Conservation (phyloP, 208 protist genomes). For the Kentomonas sorsogonicus region DNA sequence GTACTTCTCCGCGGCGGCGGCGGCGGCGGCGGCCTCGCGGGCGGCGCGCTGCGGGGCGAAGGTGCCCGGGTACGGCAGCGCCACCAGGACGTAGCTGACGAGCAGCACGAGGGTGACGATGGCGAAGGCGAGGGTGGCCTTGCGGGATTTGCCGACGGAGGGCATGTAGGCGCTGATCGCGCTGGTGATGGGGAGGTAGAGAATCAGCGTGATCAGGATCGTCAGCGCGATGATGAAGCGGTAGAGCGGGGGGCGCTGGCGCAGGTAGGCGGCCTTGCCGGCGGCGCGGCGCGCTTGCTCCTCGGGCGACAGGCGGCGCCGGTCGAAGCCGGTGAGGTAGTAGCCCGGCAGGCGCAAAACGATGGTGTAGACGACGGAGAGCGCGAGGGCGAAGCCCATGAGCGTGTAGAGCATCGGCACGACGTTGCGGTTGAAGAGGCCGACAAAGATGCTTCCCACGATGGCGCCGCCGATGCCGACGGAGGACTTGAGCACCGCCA, state of each 20-base stretch:
- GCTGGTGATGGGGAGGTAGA: slow-evolving; percentile 38
- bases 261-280: slow-evolving; percentile 28
- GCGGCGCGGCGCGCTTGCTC: slow-evolving; percentile 25
- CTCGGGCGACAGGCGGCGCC: slow-evolving; percentile 21
- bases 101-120: slow-evolving; percentile 29
- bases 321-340: slow-evolving; percentile 39
- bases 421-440: slow-evolving; percentile 31
- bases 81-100: slow-evolving; percentile 23
- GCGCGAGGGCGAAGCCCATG: slow-evolving; percentile 17
- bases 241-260: slow-evolving; percentile 33
- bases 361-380: slow-evolving; percentile 21
- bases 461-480: slow-evolving; percentile 50
- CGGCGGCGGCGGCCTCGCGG: too few relatives aligned
- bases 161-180: slow-evolving; percentile 30
- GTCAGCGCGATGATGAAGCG: slow-evolving; percentile 43
- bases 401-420: slow-evolving; percentile 51
- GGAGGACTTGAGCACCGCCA: slow-evolving; percentile 50
- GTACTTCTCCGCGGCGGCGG: too few relatives aligned
- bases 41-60: background rate
- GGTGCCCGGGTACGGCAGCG: slow-evolving; percentile 22
- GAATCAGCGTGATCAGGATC: slow-evolving; percentile 35
- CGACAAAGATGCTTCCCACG: slow-evolving; percentile 30
- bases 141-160: slow-evolving; percentile 13
- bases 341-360: slow-evolving; percentile 49
- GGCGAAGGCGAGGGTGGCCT: slow-evolving; percentile 39